These are phyloP conservation scores for Nepenthes alata DNA, from an alignment of 179 eudicot species.

Conservation along the genomic window DNA sequence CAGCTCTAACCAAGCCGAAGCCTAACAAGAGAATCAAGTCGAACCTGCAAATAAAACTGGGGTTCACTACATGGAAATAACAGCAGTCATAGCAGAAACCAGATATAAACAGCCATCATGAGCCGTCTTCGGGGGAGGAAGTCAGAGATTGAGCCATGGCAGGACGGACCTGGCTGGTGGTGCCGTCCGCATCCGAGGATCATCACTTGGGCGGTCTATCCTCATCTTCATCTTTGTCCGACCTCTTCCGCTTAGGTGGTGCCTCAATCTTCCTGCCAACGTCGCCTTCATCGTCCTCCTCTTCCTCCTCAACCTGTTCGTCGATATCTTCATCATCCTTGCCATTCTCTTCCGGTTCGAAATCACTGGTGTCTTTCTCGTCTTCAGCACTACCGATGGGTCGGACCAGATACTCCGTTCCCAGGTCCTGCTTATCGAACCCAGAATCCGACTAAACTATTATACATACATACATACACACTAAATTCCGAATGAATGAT, in stretches of 20 bases:
- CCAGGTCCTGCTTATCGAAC: constrained; percentile 35
- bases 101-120: too few relatives aligned
- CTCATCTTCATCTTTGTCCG: constrained; percentile 63
- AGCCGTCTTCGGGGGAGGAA: too few relatives aligned
- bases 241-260: constrained; percentile 62
- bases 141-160: too few relatives aligned
- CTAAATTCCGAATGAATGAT: neutral
- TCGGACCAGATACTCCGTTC: constrained; percentile 67
- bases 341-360: constrained; percentile 70
- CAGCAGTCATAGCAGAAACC: too few relatives aligned
- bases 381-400: constrained; percentile 77
- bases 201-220: constrained; percentile 78
- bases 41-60: too few relatives aligned
- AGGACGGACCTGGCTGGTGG: too few relatives aligned
- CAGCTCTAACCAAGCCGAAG: too few relatives aligned
- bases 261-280: constrained; percentile 39
- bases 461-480: too few relatives aligned
- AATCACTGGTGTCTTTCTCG: constrained; percentile 72
- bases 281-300: constrained; percentile 25
- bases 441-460: neutral
- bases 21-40: too few relatives aligned
- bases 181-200: too few relatives aligned
- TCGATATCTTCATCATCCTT: constrained; percentile 47
- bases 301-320: constrained; percentile 38
- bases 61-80: too few relatives aligned